Evolutionary conservation across 805 yeast species (phyloP), one percentile per base, ranked within the genome.

Genomic region (Starmera quercuum): DNA sequence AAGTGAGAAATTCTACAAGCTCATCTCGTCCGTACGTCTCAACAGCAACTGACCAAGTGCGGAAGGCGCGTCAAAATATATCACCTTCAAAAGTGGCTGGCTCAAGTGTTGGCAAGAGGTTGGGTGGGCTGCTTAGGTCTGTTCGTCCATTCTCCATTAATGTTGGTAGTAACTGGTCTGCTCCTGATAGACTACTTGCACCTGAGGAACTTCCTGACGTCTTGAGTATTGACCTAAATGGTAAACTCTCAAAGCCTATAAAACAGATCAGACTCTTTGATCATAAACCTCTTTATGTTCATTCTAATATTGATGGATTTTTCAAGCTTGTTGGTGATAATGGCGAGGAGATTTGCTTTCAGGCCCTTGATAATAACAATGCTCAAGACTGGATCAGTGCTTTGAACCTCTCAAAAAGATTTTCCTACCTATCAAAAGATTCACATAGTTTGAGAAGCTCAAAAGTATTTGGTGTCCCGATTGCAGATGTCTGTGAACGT

Each of bases 381-480:
- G 72, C 81, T 36, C 74, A 72, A 33, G 85, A 77, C 28, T 88
- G 97, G 97, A 63, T 84, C 1, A 66, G 63, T 31, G 53, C 56
- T 36, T 52, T 66, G 20, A 61, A 55, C 31, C 42, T 56, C 12
- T 54, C 69, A 0, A 64, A 62, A 36, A 55, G 71, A 39, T 63
- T 59, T 37, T 54, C 68, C 5, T 66, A 64, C 36, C 49, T 64
- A 30, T 65, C 71, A 2, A 56, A 53, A 21, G 64, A 61, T 34
- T 57, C 53, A 23, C 59, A 50, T 32, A 68, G 68, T 2, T 44
- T 54, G 33, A 62, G 63, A 5, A 56, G 56, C 20, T 68, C 73
- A 19, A 64, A 64, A 42, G 83, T 90, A 3, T 90, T 88, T 66
- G 97, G 97, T 11, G 81, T 87, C 30, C 95, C 97, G 2, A 63